Base-by-base conservation (phyloP, 2,329 filamentous ascomycete species). In the Fusarium musae region DNA sequence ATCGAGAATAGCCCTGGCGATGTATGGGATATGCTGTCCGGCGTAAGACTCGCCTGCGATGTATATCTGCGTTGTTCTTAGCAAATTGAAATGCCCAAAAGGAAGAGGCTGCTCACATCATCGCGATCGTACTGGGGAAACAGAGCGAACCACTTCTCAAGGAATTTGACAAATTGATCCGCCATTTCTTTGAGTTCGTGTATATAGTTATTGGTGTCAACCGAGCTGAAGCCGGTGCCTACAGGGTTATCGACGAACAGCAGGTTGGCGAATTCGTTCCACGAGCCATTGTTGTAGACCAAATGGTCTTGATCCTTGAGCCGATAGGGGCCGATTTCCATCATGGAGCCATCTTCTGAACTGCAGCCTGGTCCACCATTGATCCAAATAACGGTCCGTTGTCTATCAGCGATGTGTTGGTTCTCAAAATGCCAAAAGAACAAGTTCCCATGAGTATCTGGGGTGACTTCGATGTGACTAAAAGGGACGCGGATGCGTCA, bases 361-460 rank as follows among this genome's bases (percentile, higher is more conserved):
- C 95, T 98, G 83, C 96, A 99, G 34, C 97, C 96, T 3, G 96
- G 96, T 1, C 96, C 97, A 60, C 96, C 97, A 80, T 99, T 99
- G 65, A 99, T 85, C 96, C 97, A 99, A 79, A 99, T 91, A 16
- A 99, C 93, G 6, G 95, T 97, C 65, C 96, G 90, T 81, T 96
- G 93, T 77, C 89, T 90, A 80, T 98, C 93, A 64, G 95, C 96
- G 75, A 99, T 97, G 82, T 99, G 96, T 76, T 93, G 90, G 81
- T 98, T 98, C 81, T 97, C 91, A 81, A 93, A 98, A 79, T 98
- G 94, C 96, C 96, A 99, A 87, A 99, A 99, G 87, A 98, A 99
- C 23, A 99, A 85, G 82, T 98, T 97, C 76, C 94, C 96, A 80
- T 98, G 94, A 81, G 93, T 89, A 75, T 94, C 91, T 26, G 93